A percentile compares a stretch with the other conserved stretches of the same genome.
Conservation (phyloP, 495 filamentous ascomycete genomes). For the Hamigera avellanea region DNA sequence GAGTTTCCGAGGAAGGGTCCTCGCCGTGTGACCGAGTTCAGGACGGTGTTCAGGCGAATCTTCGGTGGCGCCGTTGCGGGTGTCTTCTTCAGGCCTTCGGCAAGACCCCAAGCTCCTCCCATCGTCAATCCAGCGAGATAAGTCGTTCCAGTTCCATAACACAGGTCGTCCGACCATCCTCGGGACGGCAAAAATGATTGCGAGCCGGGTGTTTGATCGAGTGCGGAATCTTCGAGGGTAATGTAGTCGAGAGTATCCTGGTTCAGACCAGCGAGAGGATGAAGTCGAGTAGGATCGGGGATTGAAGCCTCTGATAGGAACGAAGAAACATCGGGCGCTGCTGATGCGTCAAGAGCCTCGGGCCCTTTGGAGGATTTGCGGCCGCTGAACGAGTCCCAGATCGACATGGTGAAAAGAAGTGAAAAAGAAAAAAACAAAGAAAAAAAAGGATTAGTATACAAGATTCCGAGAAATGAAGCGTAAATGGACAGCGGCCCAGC, state of each 20-base stretch:
- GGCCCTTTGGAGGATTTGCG: conserved; percentile 57
- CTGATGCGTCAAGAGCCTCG: conserved; percentile 53
- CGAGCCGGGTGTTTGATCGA: conserved; percentile 78
- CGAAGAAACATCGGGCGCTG: conserved; percentile 66
- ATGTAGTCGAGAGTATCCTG: conserved; percentile 89
- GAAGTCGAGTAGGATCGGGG: conserved; percentile 74
- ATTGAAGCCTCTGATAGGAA: conserved; percentile 62
- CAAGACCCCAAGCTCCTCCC: conserved; percentile 83
- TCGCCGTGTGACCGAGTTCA: conserved; percentile 84
- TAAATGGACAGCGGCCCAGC: conserved; percentile 11
- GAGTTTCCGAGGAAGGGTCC: conserved; percentile 96
- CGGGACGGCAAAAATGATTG: conserved; percentile 82
- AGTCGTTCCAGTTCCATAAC: conserved; percentile 90
- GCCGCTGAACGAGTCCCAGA: conserved; percentile 84
- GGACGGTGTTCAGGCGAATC: conserved; percentile 79
- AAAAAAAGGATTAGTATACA: conserved; percentile 12
- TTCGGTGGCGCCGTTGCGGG: conserved; percentile 67
- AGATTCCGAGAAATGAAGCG: conserved; percentile 5
- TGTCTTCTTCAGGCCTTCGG: conserved; percentile 72
- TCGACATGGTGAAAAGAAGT: conserved; percentile 43
- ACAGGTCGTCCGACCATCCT: conserved; percentile 95
- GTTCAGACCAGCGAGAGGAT: conserved; percentile 90
- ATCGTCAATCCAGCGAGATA: conserved; percentile 79
- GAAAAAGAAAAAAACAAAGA: conserved; percentile 1
- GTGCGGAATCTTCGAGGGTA: conserved; percentile 78